A percentile compares a stretch with the other conserved stretches of the same genome.
Evolutionary conservation across 768 basidiomycete genomes (phyloP).

Genomic region (Termitomyces sp.): DNA sequence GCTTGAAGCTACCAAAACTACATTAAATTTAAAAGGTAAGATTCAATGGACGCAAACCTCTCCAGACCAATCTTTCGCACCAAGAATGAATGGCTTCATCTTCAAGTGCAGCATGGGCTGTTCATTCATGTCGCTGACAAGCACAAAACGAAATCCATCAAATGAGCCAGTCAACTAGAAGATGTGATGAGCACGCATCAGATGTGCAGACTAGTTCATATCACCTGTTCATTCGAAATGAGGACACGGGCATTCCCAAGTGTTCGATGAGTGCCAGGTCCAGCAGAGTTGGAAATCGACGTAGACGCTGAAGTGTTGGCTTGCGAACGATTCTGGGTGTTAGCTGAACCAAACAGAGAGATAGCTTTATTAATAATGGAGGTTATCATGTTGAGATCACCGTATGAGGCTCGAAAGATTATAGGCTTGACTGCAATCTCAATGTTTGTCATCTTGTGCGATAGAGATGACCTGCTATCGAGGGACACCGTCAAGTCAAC

Average conservation of each 20-base stretch:
- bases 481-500: slow-evolving; percentile 83
- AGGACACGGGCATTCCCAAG: slow-evolving; percentile 37
- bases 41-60: slow-evolving; percentile 44
- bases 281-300: slow-evolving; percentile 6
- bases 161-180: slow-evolving; percentile 75
- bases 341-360: slow-evolving; percentile 56
- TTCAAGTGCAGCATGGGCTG: slow-evolving; percentile 90
- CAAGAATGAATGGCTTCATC: slow-evolving; percentile 76
- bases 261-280: slow-evolving; percentile 7
- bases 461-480: slow-evolving; percentile 71
- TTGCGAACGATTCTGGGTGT: not conserved
- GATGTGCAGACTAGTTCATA: slow-evolving; percentile 5
- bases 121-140: slow-evolving; percentile 94
- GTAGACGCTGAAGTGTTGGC: slow-evolving; percentile 2
- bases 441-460: slow-evolving; percentile 73
- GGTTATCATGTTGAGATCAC: slow-evolving; percentile 87
- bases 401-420: slow-evolving; percentile 91
- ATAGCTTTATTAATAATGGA: slow-evolving; percentile 83
- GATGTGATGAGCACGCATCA: slow-evolving; percentile 1
- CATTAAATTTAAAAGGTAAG: not conserved
- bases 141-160: slow-evolving; percentile 87
- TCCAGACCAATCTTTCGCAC: slow-evolving; percentile 91
- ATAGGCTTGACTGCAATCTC: slow-evolving; percentile 80
- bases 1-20: slow-evolving; percentile 61
- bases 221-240: slow-evolving; percentile 79